These are phyloP conservation scores for Kwoniella bestiolae DNA, from an alignment of 768 basidiomycete genomes.

Conservation along the genomic window DNA sequence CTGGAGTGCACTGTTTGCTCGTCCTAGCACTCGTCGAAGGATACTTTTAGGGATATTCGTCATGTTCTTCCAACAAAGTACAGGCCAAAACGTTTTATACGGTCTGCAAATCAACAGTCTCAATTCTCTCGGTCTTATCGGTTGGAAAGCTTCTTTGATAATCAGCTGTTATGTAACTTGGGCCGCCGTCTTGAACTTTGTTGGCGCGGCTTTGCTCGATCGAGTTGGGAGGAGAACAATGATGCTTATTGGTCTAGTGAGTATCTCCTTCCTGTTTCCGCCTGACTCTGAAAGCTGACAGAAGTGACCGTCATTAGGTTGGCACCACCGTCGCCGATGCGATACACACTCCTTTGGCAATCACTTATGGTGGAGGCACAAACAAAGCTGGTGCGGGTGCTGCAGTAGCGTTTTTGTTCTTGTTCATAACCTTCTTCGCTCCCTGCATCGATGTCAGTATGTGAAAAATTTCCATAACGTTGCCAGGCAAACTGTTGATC, in stretches of 20 bases:
- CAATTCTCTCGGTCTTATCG: constrained; percentile 3
- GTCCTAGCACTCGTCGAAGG: not conserved
- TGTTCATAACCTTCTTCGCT: constrained; percentile 32
- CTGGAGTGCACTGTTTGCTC: constrained; percentile 5
- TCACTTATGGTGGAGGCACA: not conserved
- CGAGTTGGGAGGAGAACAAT: constrained; percentile 29
- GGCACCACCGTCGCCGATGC: not conserved
- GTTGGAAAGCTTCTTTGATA: constrained; percentile 5
- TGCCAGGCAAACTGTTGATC: too few species aligned
- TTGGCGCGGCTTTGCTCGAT: constrained; percentile 23
- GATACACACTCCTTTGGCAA: constrained; percentile 1
- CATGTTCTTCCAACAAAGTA: constrained; percentile 12
- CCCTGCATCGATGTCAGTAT: constrained; percentile 28
- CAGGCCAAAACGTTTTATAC: constrained; percentile 14
- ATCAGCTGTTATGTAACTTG: constrained; percentile 8
- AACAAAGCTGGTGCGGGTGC: constrained; percentile 24
- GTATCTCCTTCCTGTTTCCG: too few species aligned
- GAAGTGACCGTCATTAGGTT: too few species aligned
- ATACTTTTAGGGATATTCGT: constrained; percentile 1
- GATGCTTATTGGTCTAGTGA: constrained; percentile 25
- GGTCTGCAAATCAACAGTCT: constrained; percentile 11
- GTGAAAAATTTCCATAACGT: too few species aligned
- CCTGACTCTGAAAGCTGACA: too few species aligned
- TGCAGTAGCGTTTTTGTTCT: constrained; percentile 34
- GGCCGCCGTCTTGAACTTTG: constrained; percentile 1